These are phyloP conservation scores for Beauveria scarabaeidicola DNA, from an alignment of 2,329 filamentous ascomycete genomes.

Conservation along the genomic window DNA sequence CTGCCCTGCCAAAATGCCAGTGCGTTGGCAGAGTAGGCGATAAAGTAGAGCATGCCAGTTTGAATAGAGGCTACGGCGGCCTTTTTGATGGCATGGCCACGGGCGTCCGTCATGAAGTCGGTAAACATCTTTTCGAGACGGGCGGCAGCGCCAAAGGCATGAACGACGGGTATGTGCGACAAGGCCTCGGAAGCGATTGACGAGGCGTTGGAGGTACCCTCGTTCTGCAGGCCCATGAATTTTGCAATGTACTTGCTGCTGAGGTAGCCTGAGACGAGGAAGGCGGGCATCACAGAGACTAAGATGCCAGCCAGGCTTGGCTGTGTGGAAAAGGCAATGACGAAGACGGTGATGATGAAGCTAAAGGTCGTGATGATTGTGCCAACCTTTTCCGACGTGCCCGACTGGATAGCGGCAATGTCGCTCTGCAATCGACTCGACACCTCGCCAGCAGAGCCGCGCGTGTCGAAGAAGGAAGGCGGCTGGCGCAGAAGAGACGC, in stretches of 20 bases:
- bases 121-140: slow-evolving; percentile 41
- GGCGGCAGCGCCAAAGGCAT: slow-evolving; percentile 43
- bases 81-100: slow-evolving; percentile 45
- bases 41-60: slow-evolving; percentile 52
- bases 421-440: slow-evolving; percentile 48
- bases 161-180: slow-evolving; percentile 42
- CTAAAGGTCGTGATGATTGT: slow-evolving; percentile 47
- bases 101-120: slow-evolving; percentile 35
- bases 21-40: slow-evolving; percentile 55
- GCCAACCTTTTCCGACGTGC: slow-evolving; percentile 55
- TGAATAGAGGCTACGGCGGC: slow-evolving; percentile 45
- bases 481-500: slow-evolving; percentile 46
- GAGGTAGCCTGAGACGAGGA: slow-evolving; percentile 42
- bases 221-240: slow-evolving; percentile 34
- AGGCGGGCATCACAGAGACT: slow-evolving; percentile 46
- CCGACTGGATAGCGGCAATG: slow-evolving; percentile 50
- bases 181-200: slow-evolving; percentile 48
- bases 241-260: slow-evolving; percentile 42
- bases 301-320: slow-evolving; percentile 48
- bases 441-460: slow-evolving; percentile 47
- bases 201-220: slow-evolving; percentile 39
- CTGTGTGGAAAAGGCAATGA: slow-evolving; percentile 52
- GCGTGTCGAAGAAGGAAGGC: slow-evolving; percentile 48
- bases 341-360: slow-evolving; percentile 52
- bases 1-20: slow-evolving; percentile 60